Percentiles rank a stretch among this genome's conserved stretches.
Evolutionary conservation across 306 rosid species (phyloP).

Genomic region (Casuarina glauca): DNA sequence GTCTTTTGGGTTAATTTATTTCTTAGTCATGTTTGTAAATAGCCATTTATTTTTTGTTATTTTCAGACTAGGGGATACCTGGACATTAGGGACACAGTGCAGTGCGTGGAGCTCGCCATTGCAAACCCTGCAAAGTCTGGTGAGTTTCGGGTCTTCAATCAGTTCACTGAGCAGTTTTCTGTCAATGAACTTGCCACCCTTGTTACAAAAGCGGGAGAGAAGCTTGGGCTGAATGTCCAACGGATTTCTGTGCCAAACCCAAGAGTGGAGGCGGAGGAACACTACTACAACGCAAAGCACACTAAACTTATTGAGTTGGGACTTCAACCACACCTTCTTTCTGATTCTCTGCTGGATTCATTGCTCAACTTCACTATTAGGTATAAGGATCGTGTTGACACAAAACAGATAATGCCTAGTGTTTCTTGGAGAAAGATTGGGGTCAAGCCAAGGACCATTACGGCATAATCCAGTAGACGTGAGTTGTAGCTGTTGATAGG

Average conservation of each 20-base stretch:
- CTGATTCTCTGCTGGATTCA: conserved; percentile 93
- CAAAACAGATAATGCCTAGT: conserved; percentile 90
- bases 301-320: conserved; percentile 90
- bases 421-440: conserved; percentile 90
- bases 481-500: conserved; percentile 1
- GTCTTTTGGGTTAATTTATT: conserved; percentile 3
- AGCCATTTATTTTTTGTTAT: background rate
- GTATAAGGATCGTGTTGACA: conserved; percentile 82
- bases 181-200: conserved; percentile 82
- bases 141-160: conserved; percentile 92
- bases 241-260: conserved; percentile 88
- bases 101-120: conserved; percentile 91
- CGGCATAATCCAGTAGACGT: conserved; percentile 33
- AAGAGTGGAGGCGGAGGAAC: conserved; percentile 95
- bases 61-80: conserved; percentile 92
- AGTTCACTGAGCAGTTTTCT: conserved; percentile 89
- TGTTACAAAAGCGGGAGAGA: conserved; percentile 76
- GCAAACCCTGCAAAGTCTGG: conserved; percentile 85
- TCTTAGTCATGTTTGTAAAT: background rate
- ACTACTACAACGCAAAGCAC: conserved; percentile 94
- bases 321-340: conserved; percentile 80
- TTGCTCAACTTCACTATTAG: conserved; percentile 74
- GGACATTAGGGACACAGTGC: conserved; percentile 96
- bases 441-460: conserved; percentile 65
- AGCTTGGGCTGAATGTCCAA: conserved; percentile 76